Evolutionary conservation across 306 rosid genomes (phyloP), one percentile per base, ranked within the genome.

Genomic region (Gynostemma pentaphyllum): DNA sequence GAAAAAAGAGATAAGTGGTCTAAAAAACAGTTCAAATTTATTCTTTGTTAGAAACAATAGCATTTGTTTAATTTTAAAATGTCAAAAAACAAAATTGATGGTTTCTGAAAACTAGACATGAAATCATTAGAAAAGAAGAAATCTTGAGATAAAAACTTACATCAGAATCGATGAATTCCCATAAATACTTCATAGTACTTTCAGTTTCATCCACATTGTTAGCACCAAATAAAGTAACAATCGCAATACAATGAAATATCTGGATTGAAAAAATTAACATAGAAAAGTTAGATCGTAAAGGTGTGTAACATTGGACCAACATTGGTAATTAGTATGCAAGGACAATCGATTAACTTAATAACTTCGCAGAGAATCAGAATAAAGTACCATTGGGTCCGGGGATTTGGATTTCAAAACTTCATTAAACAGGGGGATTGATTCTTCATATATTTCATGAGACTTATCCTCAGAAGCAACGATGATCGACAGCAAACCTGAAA

Each of bases 401-500:
- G 48, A 37, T 21, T 19, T 62, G 30, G 21, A 28, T 30, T 51
- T 51, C 32, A 64, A 67, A 42, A 44, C 51, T 63, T 26, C 21
- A 0, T 11, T 13, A 11, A 63, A 34, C 18, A 11, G 24, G 23
- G 19, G 34, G 14, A 71, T 2, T 7, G 70, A 40, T 22, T 42
- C 57, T 21, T 12, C 34, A 45, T 42, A 71, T 18, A 71, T 26
- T 46, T 79, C 83, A 48, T 63, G 63, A 0, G 54, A 62, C 11
- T 75, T 68, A 29, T 71, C 64, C 32, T 56, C 16, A 2, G 23
- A 60, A 51, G 23, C 13, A 34, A 68, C 22, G 24, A 66, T 72
- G 40, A 75, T 30, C 9, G 77, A 74, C 74, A 79, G 62, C 63
- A 75, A 60, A 14, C 76, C 82, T 76, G 70, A 30, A 41, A 66